Base-by-base conservation (phyloP, 345 rosid species). In the Eucalyptus marginata region DNA sequence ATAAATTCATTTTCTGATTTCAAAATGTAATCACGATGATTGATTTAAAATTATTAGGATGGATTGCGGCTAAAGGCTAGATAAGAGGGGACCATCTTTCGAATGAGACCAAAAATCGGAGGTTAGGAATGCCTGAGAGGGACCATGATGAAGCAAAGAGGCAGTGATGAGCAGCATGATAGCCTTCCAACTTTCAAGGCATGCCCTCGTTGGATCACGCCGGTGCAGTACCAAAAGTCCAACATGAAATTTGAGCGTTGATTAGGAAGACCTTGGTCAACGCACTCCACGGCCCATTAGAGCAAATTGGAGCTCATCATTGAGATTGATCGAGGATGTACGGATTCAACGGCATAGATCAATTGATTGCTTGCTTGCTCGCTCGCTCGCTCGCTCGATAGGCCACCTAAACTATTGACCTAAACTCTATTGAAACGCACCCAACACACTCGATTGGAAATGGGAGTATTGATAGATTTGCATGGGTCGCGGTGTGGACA, bases 1-100 rank as follows among this genome's bases (percentile, higher is more conserved):
- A 0, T 62, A 13, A 27, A 29, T 62, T 5, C 1, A 12, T 27
- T 59, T 0, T 0, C 4, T 44, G 6, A 18, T 36, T 36, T 71
- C 14, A 3, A 20, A 71, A 20, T 10, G 7, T 10, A 71, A 36
- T 20, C 46, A 10, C 15, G 27, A 40, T 0, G 47, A 5, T 18
- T 24, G 8, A 71, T 71, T 71, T 71, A 40, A 5, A 71, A 36
- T 71, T 20, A 10, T 71, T 33, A 9, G 4, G 4, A 9, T 33
- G 14, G 46, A 20, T 18, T 5, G 14, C 46, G 4, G 22, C 25
- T 56, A 56, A 56, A 56, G 13, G 10, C 10, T 71, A 18, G 25
- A 71, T 71, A 71, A 44, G 4, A 14, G 83, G 83, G 83, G 83
- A 76, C 83, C 83, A 40, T 36, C 47, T 10, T 18, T 36, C 46